Percentiles rank a stretch among this genome's conserved stretches.
These are phyloP conservation scores for Scedosporium apiospermum DNA, from an alignment of 2,329 filamentous ascomycete genomes.

Conservation along the genomic window DNA sequence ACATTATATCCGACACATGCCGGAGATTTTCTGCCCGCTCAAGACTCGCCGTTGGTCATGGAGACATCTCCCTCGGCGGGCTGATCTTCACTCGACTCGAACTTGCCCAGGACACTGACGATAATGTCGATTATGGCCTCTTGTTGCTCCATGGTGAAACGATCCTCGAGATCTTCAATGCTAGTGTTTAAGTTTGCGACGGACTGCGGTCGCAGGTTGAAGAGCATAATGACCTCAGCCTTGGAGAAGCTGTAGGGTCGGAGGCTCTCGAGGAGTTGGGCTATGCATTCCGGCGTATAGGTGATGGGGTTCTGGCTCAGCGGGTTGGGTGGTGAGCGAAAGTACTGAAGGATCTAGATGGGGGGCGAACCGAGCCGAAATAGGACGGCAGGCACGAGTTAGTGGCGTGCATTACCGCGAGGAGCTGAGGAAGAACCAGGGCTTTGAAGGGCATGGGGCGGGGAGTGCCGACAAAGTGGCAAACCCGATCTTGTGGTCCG, in stretches of 20 bases:
- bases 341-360: conserved; percentile 49
- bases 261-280: conserved; percentile 43
- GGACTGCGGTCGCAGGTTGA: conserved; percentile 54
- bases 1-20: not conserved
- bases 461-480: not conserved
- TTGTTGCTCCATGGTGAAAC: conserved; percentile 51
- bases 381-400: not conserved
- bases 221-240: conserved; percentile 58
- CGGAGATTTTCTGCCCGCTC: not conserved
- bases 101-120: conserved; percentile 46
- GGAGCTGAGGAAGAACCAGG: not conserved
- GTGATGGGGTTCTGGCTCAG: conserved; percentile 43
- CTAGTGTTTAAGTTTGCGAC: conserved; percentile 50
- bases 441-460: not conserved
- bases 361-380: not conserved
- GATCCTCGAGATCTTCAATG: conserved; percentile 54
- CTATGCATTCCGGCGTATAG: conserved; percentile 43
- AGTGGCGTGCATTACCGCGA: not conserved
- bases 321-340: conserved; percentile 44
- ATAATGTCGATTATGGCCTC: conserved; percentile 47
- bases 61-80: conserved; percentile 13
- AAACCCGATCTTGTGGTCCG: not conserved
- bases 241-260: conserved; percentile 53
- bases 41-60: conserved; percentile 12
- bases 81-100: conserved; percentile 23